A percentile compares a stretch with the other conserved stretches of the same genome.
Evolutionary conservation across 2,329 filamentous ascomycete species (phyloP).

Genomic region (Fusarium nematophilum): DNA sequence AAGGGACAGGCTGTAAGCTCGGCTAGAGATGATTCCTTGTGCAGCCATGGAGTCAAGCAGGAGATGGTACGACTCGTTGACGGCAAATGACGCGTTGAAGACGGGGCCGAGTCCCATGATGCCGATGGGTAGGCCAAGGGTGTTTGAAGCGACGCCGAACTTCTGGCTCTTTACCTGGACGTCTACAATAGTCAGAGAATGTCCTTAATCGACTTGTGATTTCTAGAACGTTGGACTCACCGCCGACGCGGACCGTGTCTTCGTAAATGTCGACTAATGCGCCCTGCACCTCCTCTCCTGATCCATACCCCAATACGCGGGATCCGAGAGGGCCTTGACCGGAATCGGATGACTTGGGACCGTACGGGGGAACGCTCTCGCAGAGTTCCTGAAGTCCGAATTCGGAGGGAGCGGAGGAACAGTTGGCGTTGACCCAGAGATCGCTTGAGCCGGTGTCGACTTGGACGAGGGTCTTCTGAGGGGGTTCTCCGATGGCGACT

Average conservation of each 20-base stretch:
- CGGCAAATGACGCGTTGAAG: slow-evolving; percentile 32
- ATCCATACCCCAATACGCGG: slow-evolving; percentile 19
- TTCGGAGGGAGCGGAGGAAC: slow-evolving; percentile 22
- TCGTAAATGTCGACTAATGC: background rate
- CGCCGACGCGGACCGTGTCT: background rate
- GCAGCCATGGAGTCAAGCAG: slow-evolving; percentile 40
- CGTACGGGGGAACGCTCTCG: slow-evolving; percentile 14
- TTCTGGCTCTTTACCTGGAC: slow-evolving; percentile 22
- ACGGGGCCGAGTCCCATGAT: slow-evolving; percentile 43
- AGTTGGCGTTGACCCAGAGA: slow-evolving; percentile 51
- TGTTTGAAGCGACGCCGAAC: slow-evolving; percentile 41
- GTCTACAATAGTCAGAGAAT: too few species aligned
- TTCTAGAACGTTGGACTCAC: background rate
- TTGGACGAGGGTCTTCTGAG: slow-evolving; percentile 43
- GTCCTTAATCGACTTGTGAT: background rate
- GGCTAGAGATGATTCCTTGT: slow-evolving; percentile 43
- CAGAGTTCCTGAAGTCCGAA: slow-evolving; percentile 29
- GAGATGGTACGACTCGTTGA: slow-evolving; percentile 37
- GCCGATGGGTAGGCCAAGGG: slow-evolving; percentile 24
- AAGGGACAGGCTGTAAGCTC: slow-evolving; percentile 43
- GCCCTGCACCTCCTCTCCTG: slow-evolving; percentile 12
- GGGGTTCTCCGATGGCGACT: slow-evolving; percentile 45
- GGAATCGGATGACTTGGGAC: slow-evolving; percentile 2
- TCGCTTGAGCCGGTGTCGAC: slow-evolving; percentile 49
- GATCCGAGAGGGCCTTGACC: slow-evolving; percentile 7